These are phyloP conservation scores for Tricholoma sp. DNA, from an alignment of 768 basidiomycete species.

Conservation along the genomic window DNA sequence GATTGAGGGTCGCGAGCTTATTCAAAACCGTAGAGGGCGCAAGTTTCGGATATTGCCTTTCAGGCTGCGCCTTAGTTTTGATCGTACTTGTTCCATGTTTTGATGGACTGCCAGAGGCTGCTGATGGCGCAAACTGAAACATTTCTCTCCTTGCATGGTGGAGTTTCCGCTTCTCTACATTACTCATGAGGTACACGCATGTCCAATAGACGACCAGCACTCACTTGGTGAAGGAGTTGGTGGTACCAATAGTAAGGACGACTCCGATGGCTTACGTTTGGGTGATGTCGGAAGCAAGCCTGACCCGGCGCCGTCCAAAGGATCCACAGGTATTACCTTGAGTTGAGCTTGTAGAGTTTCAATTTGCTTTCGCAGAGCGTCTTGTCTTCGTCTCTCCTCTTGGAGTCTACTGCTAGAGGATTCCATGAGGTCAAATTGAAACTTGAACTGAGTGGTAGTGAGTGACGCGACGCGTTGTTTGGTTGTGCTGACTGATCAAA, in stretches of 20 bases:
- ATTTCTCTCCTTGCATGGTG: conserved; percentile 4
- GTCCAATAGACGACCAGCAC: conserved; percentile 14
- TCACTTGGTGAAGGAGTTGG: conserved; percentile 67
- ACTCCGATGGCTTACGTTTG: conserved; percentile 41
- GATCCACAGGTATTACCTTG: conserved; percentile 26
- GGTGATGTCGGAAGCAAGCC: conserved; percentile 30
- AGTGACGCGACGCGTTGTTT: conserved; percentile 21
- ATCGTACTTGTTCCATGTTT: conserved; percentile 1
- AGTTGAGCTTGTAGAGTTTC: conserved; percentile 52
- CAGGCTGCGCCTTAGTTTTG: neutral
- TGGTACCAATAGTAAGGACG: conserved; percentile 42
- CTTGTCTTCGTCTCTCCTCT: conserved; percentile 37
- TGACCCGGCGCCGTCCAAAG: conserved; percentile 6
- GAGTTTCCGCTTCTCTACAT: conserved; percentile 38
- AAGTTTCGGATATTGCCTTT: conserved; percentile 25
- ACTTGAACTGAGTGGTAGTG: too few species aligned
- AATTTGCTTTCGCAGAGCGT: conserved; percentile 51
- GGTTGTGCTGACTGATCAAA: conserved; percentile 4
- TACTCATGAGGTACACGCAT: conserved; percentile 1
- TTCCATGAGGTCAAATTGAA: conserved; percentile 39
- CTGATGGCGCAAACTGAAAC: neutral
- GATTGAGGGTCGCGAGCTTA: conserved; percentile 40
- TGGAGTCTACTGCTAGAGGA: conserved; percentile 41
- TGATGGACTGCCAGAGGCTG: neutral
- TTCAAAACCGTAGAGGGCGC: conserved; percentile 49